Evolutionary conservation across 2,329 filamentous ascomycete genomes (phyloP), one percentile per base, ranked within the genome.

Genomic region (Xylaria sp.): DNA sequence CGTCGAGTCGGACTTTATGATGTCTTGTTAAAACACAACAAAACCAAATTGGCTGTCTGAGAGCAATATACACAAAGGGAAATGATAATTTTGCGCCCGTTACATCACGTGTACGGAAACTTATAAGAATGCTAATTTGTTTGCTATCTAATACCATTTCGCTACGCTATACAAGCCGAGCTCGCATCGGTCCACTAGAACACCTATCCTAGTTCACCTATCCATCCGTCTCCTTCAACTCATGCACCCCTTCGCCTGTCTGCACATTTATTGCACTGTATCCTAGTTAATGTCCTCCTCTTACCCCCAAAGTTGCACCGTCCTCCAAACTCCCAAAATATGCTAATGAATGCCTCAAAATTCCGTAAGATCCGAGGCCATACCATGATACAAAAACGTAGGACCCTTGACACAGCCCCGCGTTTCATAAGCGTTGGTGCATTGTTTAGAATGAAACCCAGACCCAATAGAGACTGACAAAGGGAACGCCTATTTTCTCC

Each of bases 301-400:
- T 54, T 57, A 40, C 23, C 44, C 38, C 31, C n/a, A 8, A 37
- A 35, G 17, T 27, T 54, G 47, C 38, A 49, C 31, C 29, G 7
- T 46, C 38, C 15, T 51, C 21, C 40, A 60, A 58, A 65, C 63
- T 60, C 63, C 59, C 38, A 43, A 48, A 55, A 17, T 37, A 65
- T 65, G 63, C 60, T 35, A 33, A 54, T n/a, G 44, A 54, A 60
- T 41, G 38, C 27, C 44, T 19, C 2, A 4, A 41, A 21, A 62
- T 49, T n/a, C 46, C 27, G 15, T 21, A 13, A 51, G 43, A 47
- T 48, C 27, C 17, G 23, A 27, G 33, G 17, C 7, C 40, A 29
- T 52, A 59, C 44, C 55, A 59, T 60, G 33, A 60, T 65, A 65
- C 56, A 63, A 54, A 15, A 60, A 63, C 60, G 56, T 53, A 40